Base-by-base conservation (phyloP, 305 asterid species). In the Solanum hybrid region DNA sequence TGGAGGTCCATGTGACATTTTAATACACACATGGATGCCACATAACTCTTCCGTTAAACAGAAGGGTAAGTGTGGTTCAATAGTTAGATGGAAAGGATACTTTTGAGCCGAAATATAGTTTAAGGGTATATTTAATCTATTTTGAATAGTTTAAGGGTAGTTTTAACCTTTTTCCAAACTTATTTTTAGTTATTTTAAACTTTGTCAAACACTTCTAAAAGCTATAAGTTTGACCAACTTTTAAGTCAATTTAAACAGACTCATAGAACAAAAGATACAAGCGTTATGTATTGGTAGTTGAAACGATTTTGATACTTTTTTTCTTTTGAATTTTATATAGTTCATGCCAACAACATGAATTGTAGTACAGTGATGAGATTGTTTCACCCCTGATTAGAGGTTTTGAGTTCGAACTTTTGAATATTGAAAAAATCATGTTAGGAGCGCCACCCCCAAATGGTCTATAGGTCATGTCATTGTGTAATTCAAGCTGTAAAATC, bases 1-100 rank as follows among this genome's bases (percentile, higher is more conserved):
- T 5, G 22, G 61, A 45, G 61, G 22, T 45, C 61, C 7, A 45
- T 45, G 61, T 14, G 61, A 45, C 20, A 45, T 45, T 14, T 45
- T 14, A 14, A 45, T 45, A 45, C 61, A 45, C 61, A 45, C 22
- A 45, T 45, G 61, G 22, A 14, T 45, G 61, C 61, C 61, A 45
- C 22, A 14, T 14, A 45, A 45, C 61, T 45, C 61, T 45, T 14
- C 3, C 61, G 20, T 14, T 14, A 45, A 45, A 45, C 61, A 45
- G 7, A 45, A 45, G 61, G 61, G 20, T 45, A 45, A 45, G 22
- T 45, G 61, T 45, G 61, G 61, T 45, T 0, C 20, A 45, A 45
- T 45, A 45, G 20, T 45, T 45, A 45, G 0, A 45, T 14, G 22
- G 0, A 0, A 45, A 45, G 3, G 0, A 0, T 0, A 45, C 1